A percentile compares a stretch with the other conserved stretches of the same genome.
These are phyloP conservation scores for Phlebiopsis flavidoalba DNA, from an alignment of 768 basidiomycete species.

Conservation along the genomic window DNA sequence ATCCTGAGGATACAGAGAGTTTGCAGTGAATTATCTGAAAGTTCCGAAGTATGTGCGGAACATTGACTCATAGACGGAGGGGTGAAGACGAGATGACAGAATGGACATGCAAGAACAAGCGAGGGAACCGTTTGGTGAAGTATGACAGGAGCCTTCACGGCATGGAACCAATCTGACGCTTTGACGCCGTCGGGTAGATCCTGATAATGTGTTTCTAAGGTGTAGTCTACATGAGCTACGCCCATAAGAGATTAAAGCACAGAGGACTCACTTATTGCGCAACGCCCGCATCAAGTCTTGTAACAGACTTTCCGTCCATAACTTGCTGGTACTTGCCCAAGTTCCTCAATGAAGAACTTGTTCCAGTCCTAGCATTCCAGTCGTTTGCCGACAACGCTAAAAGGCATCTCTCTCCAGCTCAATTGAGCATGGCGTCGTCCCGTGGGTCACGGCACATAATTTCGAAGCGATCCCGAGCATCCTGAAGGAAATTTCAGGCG, in stretches of 20 bases:
- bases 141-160: constrained; percentile 90
- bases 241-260: not conserved
- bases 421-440: constrained; percentile 67
- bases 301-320: constrained; percentile 88
- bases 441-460: constrained; percentile 94
- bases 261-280: constrained; percentile 71
- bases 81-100: constrained; percentile 67
- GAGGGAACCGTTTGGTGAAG: constrained; percentile 91
- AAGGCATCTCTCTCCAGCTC: constrained; percentile 69
- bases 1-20: constrained; percentile 9
- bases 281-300: constrained; percentile 91
- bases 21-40: constrained; percentile 36
- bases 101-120: constrained; percentile 89
- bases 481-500: constrained; percentile 92
- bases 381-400: constrained; percentile 78
- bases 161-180: constrained; percentile 83
- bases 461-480: constrained; percentile 96
- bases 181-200: constrained; percentile 91
- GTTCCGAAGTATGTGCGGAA: constrained; percentile 87
- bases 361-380: constrained; percentile 86
- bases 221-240: not conserved
- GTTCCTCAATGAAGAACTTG: constrained; percentile 87
- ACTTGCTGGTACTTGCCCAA: constrained; percentile 95
- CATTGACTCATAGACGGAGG: constrained; percentile 81
- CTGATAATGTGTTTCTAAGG: constrained; percentile 95